Conservation (phyloP, 345 rosid genomes). For the Turritis glabra region DNA sequence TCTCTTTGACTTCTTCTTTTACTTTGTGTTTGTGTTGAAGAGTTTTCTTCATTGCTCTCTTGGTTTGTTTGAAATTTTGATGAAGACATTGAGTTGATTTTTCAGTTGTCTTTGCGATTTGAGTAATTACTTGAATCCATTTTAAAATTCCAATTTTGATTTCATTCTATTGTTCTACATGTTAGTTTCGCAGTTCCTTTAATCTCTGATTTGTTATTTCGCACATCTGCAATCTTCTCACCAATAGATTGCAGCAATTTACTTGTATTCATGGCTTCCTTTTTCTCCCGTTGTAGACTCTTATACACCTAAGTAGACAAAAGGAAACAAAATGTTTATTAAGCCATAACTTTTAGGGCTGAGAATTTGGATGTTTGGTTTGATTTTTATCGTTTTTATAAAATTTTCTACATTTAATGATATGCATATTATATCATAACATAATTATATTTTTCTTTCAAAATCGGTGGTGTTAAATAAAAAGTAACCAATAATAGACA, state of each 20-base stretch:
- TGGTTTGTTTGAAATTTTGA: neutral
- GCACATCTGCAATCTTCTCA: neutral
- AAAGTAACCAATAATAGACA: no score
- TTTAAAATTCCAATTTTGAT: slow-evolving; percentile 13
- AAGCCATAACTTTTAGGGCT: neutral
- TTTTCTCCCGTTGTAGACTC: slow-evolving; percentile 7
- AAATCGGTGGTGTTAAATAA: no score
- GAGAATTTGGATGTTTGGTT: no score
- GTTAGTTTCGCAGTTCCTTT: neutral
- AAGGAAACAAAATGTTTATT: neutral
- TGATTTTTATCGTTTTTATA: no score
- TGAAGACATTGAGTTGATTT: neutral
- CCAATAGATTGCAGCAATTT: slow-evolving; percentile 13
- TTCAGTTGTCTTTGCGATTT: neutral
- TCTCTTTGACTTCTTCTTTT: neutral
- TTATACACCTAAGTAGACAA: neutral
- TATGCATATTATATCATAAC: no score
- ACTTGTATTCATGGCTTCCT: slow-evolving; percentile 8
- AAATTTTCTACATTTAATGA: no score
- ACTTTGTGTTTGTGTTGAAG: neutral
- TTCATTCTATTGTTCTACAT: slow-evolving; percentile 5
- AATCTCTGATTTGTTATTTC: neutral
- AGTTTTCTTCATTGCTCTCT: slow-evolving; percentile 3
- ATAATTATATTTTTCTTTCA: no score
- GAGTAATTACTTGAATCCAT: slow-evolving; percentile 4